Evolutionary conservation across 805 yeast species (phyloP).

Genomic region (Candida berthetii): DNA sequence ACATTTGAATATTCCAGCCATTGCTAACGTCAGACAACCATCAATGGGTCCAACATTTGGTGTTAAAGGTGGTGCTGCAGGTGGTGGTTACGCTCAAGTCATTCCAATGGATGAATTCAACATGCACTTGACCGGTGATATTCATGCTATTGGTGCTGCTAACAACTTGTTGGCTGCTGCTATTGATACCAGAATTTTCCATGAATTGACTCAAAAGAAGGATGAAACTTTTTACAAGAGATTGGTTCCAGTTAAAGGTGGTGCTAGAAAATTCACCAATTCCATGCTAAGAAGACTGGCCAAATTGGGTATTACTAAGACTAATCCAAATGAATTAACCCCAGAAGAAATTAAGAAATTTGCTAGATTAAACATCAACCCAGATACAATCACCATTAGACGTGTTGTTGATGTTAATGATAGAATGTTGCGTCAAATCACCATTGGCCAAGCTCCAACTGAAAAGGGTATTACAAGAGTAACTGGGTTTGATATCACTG

Average conservation of each 20-base stretch:
- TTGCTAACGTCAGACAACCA: conserved; percentile 83
- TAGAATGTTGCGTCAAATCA: conserved; percentile 70
- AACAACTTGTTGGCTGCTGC: conserved; percentile 81
- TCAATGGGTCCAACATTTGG: conserved; percentile 89
- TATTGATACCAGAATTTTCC: conserved; percentile 81
- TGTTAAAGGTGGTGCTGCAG: conserved; percentile 88
- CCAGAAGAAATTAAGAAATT: conserved; percentile 59
- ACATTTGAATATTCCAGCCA: conserved; percentile 58
- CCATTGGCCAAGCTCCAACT: conserved; percentile 77
- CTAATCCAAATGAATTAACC: conserved; percentile 68
- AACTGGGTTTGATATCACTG: conserved; percentile 81
- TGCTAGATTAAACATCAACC: conserved; percentile 71
- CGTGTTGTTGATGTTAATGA: conserved; percentile 84
- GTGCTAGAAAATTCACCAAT: conserved; percentile 57
- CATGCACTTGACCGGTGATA: conserved; percentile 83
- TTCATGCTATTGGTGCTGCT: conserved; percentile 80
- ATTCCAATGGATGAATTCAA: conserved; percentile 88
- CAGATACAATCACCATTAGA: conserved; percentile 74
- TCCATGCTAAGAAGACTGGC: conserved; percentile 63
- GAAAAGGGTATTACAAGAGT: conserved; percentile 68
- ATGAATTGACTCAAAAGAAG: conserved; percentile 65
- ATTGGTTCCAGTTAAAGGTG: conserved; percentile 71
- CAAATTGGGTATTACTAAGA: conserved; percentile 63
- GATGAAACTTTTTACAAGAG: conserved; percentile 70
- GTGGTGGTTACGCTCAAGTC: conserved; percentile 85